Conservation (phyloP, 73 alveolate genomes). For the Breviolum minutum region DNA sequence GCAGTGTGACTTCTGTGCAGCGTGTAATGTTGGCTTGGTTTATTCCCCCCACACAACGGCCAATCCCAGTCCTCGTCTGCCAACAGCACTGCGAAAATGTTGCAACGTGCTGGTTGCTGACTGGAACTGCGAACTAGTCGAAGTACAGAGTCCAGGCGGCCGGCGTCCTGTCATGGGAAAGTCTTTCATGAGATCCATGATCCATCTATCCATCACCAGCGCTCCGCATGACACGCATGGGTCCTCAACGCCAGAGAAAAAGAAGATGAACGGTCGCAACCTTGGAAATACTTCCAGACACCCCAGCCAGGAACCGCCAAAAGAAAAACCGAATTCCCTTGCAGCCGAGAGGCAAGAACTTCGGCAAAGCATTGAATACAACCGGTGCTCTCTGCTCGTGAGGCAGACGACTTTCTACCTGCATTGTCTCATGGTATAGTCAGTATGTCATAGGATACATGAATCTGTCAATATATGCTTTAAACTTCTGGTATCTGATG, state of each 20-base stretch:
- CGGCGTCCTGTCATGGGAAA: constrained; percentile 5
- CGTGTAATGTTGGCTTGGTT: neutral
- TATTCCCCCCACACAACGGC: neutral
- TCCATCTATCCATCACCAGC: neutral
- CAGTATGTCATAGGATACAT: too few species aligned
- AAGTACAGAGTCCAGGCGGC: neutral
- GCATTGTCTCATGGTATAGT: too few species aligned
- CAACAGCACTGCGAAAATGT: constrained; percentile 11
- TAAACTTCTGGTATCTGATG: too few species aligned
- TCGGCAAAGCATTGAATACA: constrained; percentile 62
- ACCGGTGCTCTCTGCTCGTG: constrained; percentile 33
- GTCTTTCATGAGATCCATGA: neutral
- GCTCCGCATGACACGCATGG: neutral
- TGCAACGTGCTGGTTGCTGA: constrained; percentile 77
- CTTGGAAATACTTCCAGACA: neutral
- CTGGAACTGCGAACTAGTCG: constrained; percentile 44
- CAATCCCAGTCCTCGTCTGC: constrained; percentile 36
- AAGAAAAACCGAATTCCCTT: too few species aligned
- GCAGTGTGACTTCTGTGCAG: neutral
- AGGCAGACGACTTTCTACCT: constrained; percentile 49
- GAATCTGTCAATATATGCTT: too few species aligned
- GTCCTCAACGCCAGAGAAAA: constrained; percentile 10
- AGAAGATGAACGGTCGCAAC: constrained; percentile 75
- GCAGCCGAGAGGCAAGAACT: constrained; percentile 31
- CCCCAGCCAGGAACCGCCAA: neutral